Evolutionary conservation across 768 basidiomycete genomes (phyloP), one percentile per base, ranked within the genome.

Genomic region (Suillus clintonianus): DNA sequence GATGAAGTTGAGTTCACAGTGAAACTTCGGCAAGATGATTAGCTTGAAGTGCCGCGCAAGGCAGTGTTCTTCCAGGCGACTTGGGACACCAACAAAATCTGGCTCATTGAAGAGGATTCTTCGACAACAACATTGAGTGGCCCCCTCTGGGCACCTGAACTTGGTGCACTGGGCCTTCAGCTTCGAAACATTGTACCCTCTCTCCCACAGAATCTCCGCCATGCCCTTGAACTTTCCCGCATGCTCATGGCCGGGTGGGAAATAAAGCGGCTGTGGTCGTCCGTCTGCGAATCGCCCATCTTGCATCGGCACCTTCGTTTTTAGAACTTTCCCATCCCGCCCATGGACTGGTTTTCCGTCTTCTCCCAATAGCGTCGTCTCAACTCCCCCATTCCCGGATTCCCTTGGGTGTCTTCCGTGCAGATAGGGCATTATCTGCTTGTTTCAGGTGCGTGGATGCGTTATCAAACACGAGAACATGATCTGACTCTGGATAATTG

Each of bases 151-250:
- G 19, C 62, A 58, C 15, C 50, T 45, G 60, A 61, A 61, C 27
- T 50, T 50, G 6, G 39, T 36, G 30, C 62, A 63, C 22, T 59
- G 62, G 5, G 55, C 62, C 9, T 42, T 65, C 13, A 59, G 47
- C 19, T 63, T 27, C 14, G 30, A 27, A 2, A 32, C 36, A 24
- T 60, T 42, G 39, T 60, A 56, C 10, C 64, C 64, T 11, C 27
- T 34, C 48, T 65, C 57, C 14, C 15, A n/a, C 5, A 74, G 42
- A 10, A 73, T 83, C 4, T 70, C 54, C 3, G 73, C 67, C 78
- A 79, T 78, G 2, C 78, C 75, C 54, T 77, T 79, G 71, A 78
- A 78, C 11, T 61, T 56, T 0, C 73, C 73, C 10, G 74, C 60
- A 3, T 59, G 53, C 13, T 61, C 63, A 51, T 74, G 68, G 11